Evolutionary conservation across 768 basidiomycete species (phyloP), one percentile per base, ranked within the genome.

Genomic region (Podaxis sp.): DNA sequence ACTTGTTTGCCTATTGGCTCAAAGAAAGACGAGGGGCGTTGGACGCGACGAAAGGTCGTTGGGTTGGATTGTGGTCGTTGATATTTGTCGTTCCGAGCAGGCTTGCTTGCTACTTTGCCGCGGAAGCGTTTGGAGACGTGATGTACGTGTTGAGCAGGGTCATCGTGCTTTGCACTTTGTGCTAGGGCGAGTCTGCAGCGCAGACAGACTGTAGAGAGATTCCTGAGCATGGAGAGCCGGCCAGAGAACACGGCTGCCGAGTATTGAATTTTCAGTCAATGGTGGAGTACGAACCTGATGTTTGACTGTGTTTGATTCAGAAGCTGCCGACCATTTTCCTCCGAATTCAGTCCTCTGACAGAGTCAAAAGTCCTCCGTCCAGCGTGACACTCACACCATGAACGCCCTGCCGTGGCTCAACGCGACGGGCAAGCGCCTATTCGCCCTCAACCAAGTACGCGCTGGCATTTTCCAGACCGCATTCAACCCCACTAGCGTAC

Each of bases 401-500:
- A 52, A 47, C 49, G 56, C 40, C 33, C 43, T 46, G 33, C 59
- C 40, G 59, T 40, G 41, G 62, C 61, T 41, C 57, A 57, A 19
- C 47, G 46, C 57, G 8, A 51, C 57, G 15, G 57, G 57, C n/a
- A 59, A 59, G 15, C 83, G 86, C 56, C 73, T 92, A n/a, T 76
- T 79, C 13, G 77, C 83, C n/a, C 79, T 94, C 65, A 82, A 74
- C 1, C 81, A 83, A 54, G 78, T 91, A 4, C 88, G 88, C 49
- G 88, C 86, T 71, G 71, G 80, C 46, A 84, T 98, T 57, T 96
- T 98, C 70, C 85, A 94, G 70, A 96, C 93, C 8, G 80, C 89
- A 3, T 94, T 91, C 76, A 98, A 98, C 75, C 96, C 96, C 0
- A 82, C 82, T 2, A 84, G 84, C 27, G 72, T 85, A 13, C 88